Percentiles rank a stretch among this genome's conserved stretches.
phyloP scores from a whole-genome alignment of 148 eudicot species.

The Pharnaceum exiguum region DNA sequence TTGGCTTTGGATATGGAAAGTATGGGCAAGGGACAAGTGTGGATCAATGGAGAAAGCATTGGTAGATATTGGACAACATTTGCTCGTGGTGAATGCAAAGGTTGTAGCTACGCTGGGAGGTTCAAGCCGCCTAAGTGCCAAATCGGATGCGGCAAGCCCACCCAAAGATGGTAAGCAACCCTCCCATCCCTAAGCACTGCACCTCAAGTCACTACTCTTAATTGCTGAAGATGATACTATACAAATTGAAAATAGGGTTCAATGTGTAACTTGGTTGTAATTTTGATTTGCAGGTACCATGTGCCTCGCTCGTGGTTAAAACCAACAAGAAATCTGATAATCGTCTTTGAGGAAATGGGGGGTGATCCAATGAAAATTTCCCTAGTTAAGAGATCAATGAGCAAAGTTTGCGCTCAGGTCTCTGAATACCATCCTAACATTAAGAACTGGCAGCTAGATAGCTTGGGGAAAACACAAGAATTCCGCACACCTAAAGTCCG shows the following conservation, averaged over 20 bases:
- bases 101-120: conserved; percentile 64
- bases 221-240: no score
- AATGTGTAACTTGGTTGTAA: not conserved
- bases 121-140: conserved; percentile 78
- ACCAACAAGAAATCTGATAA: conserved; percentile 65
- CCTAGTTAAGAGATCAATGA: conserved; percentile 60
- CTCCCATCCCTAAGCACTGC: not conserved
- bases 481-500: conserved; percentile 57
- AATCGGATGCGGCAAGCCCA: conserved; percentile 78
- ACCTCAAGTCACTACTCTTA: not conserved
- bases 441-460: conserved; percentile 61
- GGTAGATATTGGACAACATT: conserved; percentile 83
- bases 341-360: conserved; percentile 87
- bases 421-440: conserved; percentile 69
- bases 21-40: conserved; percentile 97
- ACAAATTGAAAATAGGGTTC: not conserved
- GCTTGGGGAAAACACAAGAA: conserved; percentile 40
- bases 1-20: conserved; percentile 86
- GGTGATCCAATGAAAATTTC: conserved; percentile 72
- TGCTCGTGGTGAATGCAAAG: conserved; percentile 66
- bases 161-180: conserved; percentile 81
- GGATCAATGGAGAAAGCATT: conserved; percentile 91
- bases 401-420: conserved; percentile 59
- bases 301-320: conserved; percentile 93
- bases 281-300: conserved; percentile 46